Percentiles rank a stretch among this genome's conserved stretches.
phyloP scores from a whole-genome alignment of 805 yeast genomes.

The Teunomyces funiuensis region DNA sequence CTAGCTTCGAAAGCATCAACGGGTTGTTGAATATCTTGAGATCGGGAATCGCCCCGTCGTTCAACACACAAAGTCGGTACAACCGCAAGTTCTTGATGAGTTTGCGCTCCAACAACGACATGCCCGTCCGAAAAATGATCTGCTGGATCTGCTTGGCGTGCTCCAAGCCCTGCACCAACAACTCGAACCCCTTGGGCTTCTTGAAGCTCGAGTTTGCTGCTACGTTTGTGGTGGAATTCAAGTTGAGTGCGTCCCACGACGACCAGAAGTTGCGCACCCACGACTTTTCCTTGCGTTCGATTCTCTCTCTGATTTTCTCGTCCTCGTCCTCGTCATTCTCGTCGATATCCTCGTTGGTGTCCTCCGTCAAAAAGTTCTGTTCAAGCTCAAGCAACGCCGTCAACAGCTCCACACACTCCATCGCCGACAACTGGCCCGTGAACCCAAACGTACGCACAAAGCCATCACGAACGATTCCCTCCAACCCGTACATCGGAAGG shows the following conservation, averaged over 20 bases:
- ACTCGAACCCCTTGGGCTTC: constrained; percentile 47
- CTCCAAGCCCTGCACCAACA: constrained; percentile 67
- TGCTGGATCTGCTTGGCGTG: constrained; percentile 84
- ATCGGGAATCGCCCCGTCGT: constrained; percentile 77
- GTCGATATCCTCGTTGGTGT: constrained; percentile 13
- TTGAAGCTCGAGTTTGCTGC: constrained; percentile 15
- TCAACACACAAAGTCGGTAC: constrained; percentile 82
- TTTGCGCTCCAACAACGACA: constrained; percentile 82
- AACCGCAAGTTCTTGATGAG: constrained; percentile 75
- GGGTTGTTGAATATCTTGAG: constrained; percentile 80
- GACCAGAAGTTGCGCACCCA: constrained; percentile 77
- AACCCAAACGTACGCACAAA: constrained; percentile 85
- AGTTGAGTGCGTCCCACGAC: constrained; percentile 54
- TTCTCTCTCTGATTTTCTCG: constrained; percentile 19
- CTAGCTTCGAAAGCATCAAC: constrained; percentile 75
- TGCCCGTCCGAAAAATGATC: constrained; percentile 82
- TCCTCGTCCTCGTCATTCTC: constrained; percentile 23
- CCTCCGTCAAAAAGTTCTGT: constrained; percentile 13
- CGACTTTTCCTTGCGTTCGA: constrained; percentile 49
- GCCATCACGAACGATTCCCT: constrained; percentile 81
- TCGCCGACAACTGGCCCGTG: constrained; percentile 83
- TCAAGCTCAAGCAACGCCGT: constrained; percentile 81
- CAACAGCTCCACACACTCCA: constrained; percentile 88
- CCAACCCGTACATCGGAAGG: constrained; percentile 74
- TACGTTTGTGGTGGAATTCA: constrained; percentile 20